Conservation (phyloP, 352 stramenopile genomes). For the Pythium graminicola region DNA sequence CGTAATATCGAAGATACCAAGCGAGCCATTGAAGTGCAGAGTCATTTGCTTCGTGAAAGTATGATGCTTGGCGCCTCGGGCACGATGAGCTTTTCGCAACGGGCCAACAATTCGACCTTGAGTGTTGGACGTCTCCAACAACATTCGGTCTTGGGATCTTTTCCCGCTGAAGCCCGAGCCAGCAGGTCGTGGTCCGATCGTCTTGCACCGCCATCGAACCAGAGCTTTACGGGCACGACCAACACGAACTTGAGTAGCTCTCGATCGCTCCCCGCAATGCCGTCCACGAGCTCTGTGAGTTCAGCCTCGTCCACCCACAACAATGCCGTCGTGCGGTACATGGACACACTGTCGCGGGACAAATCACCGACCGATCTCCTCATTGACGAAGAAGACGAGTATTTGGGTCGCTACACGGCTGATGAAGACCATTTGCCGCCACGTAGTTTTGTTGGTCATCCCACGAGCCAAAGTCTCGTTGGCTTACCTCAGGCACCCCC, state of each 20-base stretch:
- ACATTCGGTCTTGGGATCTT: constrained; percentile 20
- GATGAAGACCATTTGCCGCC: constrained; percentile 10
- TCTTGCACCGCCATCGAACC: background rate
- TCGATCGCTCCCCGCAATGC: constrained; percentile 7
- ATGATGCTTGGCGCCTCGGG: constrained; percentile 36
- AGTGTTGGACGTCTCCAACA: constrained; percentile 17
- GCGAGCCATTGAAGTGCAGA: constrained; percentile 70
- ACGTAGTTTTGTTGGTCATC: background rate
- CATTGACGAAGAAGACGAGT: constrained; percentile 19
- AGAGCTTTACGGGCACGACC: constrained; percentile 18
- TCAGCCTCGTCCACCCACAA: background rate
- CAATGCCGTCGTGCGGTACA: constrained; percentile 20
- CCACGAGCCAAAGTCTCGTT: background rate
- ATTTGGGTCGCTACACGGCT: constrained; percentile 11
- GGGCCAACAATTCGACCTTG: constrained; percentile 9
- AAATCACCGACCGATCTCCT: constrained; percentile 8
- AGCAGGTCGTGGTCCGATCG: constrained; percentile 15
- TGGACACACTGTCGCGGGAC: constrained; percentile 20
- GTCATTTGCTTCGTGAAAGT: constrained; percentile 64
- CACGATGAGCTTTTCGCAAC: constrained; percentile 29
- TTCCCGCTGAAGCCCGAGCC: constrained; percentile 16
- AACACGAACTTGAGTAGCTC: constrained; percentile 13
- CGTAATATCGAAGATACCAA: constrained; percentile 65
- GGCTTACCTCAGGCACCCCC: background rate
- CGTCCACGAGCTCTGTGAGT: constrained; percentile 8